Percentiles rank a stretch among this genome's conserved stretches.
These are phyloP conservation scores for Pascua guehoae DNA, from an alignment of 1,284 basidiomycete genomes.

Conservation along the genomic window DNA sequence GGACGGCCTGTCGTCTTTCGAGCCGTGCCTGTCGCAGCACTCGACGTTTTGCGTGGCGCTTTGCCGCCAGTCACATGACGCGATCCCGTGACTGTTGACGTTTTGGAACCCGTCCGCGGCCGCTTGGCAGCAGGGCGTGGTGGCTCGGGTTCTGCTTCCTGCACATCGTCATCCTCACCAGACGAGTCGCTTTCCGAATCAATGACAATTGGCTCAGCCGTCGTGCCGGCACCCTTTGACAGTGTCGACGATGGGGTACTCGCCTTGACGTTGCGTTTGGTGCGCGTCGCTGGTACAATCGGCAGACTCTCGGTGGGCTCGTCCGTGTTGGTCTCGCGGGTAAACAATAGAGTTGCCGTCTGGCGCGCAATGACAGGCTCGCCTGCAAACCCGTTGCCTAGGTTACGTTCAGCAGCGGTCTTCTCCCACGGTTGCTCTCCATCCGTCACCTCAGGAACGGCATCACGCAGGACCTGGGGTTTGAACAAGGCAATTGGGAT, in stretches of 20 bases:
- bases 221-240: constrained; percentile 21
- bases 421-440: constrained; percentile 19
- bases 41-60: constrained; percentile 12
- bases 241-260: constrained; percentile 1
- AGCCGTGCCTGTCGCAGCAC: background rate
- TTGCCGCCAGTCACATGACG: constrained; percentile 24
- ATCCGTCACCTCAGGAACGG: constrained; percentile 18
- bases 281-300: constrained; percentile 10
- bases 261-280: constrained; percentile 3
- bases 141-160: constrained; percentile 3
- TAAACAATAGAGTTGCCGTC: constrained; percentile 26
- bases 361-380: constrained; percentile 33
- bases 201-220: constrained; percentile 36
- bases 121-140: constrained; percentile 18
- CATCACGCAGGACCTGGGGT: constrained; percentile 37
- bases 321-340: constrained; percentile 4
- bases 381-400: constrained; percentile 41
- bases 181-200: constrained; percentile 24
- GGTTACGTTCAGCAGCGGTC: constrained; percentile 34
- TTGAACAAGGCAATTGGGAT: constrained; percentile 39
- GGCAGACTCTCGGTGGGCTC: constrained; percentile 5
- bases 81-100: constrained; percentile 7
- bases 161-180: constrained; percentile 17
- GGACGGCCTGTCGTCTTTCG: background rate
- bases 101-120: constrained; percentile 19